Evolutionary conservation across 2,329 filamentous ascomycete genomes (phyloP), one percentile per base, ranked within the genome.

Genomic region (Cercospora sp.): DNA sequence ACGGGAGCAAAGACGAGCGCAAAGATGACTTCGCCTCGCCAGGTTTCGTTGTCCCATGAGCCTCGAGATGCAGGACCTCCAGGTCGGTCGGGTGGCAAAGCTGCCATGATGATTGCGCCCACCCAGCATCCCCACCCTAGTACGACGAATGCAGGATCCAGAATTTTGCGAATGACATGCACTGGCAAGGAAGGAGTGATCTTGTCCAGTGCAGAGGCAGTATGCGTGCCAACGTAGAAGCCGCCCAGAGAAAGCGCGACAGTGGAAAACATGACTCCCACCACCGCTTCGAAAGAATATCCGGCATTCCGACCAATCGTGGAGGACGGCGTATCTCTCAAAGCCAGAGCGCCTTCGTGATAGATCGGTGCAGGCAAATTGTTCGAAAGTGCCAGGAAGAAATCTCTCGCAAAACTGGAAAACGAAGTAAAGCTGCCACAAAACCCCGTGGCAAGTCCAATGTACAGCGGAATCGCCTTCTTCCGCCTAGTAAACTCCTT

Each of bases 341-440:
- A 63, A 3, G 67, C 42, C 3, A 72, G 64, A 1, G 78, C 64
- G 13, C 74, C 68, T 2, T 80, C 69, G 71, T 84, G 77, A 63
- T 78, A 75, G 73, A 83, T 80, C 0, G 87, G 85, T 1, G 84
- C 81, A 0, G 86, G 83, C 10, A 96, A 80, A 70, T 90, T 86
- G 76, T 97, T 95, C 3, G 91, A 89, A 18, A 96, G 80, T 0
- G 92, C 90, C 23, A 96, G 85, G 77, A 96, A 96, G 13, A 85
- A 80, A 74, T 96, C 94, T 6, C 91, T 86, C 58, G 94, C 89
- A 77, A 96, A 96, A 20, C 90, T 89, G 0, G 93, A 96, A 79
- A 97, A 97, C 9, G 91, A 94, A 0, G 94, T 97, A 75, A 95
- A 92, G 72, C 91, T 94, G 69, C 94, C 92, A 75, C 93, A 96